phyloP scores from a whole-genome alignment of 495 filamentous ascomycete genomes.

The Cercophora scortea region DNA sequence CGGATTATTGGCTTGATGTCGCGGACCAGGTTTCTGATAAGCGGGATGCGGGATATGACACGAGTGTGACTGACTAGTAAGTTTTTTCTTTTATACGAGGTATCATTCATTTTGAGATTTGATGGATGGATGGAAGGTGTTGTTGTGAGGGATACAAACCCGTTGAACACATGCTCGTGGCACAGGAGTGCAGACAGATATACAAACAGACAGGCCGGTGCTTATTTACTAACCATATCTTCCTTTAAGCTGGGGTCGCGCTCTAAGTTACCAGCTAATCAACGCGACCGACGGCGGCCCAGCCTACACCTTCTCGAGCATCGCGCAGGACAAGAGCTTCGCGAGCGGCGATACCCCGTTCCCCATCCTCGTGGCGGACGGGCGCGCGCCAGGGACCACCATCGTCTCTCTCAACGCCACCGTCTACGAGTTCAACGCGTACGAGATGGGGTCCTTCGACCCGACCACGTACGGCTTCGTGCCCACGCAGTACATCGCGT shows the following conservation, averaged over 20 bases:
- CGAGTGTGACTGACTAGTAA: constrained; percentile 71
- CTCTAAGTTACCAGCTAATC: constrained; percentile 76
- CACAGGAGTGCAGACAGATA: too few relatives aligned
- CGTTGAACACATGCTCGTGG: too few relatives aligned
- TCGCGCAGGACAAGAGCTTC: constrained; percentile 62
- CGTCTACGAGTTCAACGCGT: constrained; percentile 81
- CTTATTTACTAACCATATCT: not conserved
- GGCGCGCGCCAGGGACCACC: constrained; percentile 55
- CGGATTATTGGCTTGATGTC: constrained; percentile 62
- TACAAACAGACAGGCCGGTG: too few relatives aligned
- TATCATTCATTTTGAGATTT: too few relatives aligned
- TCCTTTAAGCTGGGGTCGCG: constrained; percentile 56
- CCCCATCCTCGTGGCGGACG: constrained; percentile 75
- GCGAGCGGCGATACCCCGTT: constrained; percentile 64
- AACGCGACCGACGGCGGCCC: constrained; percentile 70
- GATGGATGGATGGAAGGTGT: too few relatives aligned
- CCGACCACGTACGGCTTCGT: constrained; percentile 73
- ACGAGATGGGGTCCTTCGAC: constrained; percentile 79
- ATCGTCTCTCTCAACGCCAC: constrained; percentile 71
- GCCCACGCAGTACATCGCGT: constrained; percentile 68
- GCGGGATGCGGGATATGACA: constrained; percentile 61
- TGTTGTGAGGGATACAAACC: too few relatives aligned
- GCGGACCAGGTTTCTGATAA: constrained; percentile 56
- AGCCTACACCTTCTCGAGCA: constrained; percentile 80
- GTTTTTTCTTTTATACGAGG: too few relatives aligned